Evolutionary conservation across 306 rosid species (phyloP), one percentile per base, ranked within the genome.

Genomic region (Pyrus communis): DNA sequence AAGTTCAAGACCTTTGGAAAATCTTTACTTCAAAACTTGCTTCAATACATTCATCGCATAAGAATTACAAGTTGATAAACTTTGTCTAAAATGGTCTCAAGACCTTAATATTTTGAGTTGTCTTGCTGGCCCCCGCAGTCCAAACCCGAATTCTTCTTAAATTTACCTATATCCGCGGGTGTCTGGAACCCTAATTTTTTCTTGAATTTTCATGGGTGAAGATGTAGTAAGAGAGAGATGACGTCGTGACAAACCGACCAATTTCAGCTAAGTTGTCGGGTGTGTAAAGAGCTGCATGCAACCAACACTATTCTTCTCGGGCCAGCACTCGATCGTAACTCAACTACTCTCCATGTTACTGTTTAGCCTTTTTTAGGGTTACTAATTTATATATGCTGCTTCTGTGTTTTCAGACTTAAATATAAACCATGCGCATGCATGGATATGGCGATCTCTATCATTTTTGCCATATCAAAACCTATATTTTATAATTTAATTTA

Each of bases 201-300:
- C 64, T 59, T 59, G 19, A 51, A 15, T 49, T 49, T 49, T 49
- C 21, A 49, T 49, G 55, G 55, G 55, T 3, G 55, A 15, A 49
- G 6, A 49, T 49, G 5, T 49, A 49, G 54, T 17, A 14, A 49
- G 54, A 15, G 8, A 18, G 54, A 15, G 54, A 38, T 13, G 75
- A 75, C 25, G 33, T 35, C 30, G 72, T 64, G 86, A 79, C 78
- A 79, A 66, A 71, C 79, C 69, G 81, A 75, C 83, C 68, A 58
- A 18, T 19, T 49, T 23, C 22, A 55, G 75, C 65, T 25, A 30
- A 23, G 65, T 33, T 74, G 70, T 59, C 75, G 18, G 64, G 43
- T 3, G 70, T 43, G 75, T 19, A 45, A 60, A 43, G 60, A 71
- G 52, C 2, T n/a, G 19, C 7, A 11, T 76, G 33, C 19, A 81